Percentiles rank a stretch among this genome's conserved stretches.
phyloP scores from a whole-genome alignment of 179 eudicot species.

The Beta lomatogona region DNA sequence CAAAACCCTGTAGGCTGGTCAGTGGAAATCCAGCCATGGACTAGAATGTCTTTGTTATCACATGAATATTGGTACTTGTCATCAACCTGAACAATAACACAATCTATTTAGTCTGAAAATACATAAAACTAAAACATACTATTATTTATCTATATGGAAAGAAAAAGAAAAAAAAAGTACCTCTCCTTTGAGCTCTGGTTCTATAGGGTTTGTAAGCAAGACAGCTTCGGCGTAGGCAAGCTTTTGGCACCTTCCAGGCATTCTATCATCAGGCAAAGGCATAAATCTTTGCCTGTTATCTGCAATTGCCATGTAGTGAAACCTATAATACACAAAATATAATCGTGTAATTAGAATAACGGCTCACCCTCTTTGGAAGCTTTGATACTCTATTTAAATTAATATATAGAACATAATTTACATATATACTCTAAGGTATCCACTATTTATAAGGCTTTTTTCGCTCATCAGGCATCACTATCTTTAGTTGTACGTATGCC shows the following conservation, averaged over 20 bases:
- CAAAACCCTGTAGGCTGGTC: slow-evolving; percentile 87
- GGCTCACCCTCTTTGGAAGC: too few relatives aligned
- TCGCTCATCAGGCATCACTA: too few relatives aligned
- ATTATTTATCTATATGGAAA: not conserved
- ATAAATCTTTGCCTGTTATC: slow-evolving; percentile 74
- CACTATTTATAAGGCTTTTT: too few relatives aligned
- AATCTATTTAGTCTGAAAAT: not conserved
- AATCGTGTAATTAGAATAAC: too few relatives aligned
- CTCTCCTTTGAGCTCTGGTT: slow-evolving; percentile 75
- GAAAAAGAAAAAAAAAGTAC: slow-evolving; percentile 34
- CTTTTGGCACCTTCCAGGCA: slow-evolving; percentile 61
- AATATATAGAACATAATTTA: too few relatives aligned
- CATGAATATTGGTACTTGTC: slow-evolving; percentile 96
- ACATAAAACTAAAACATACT: not conserved
- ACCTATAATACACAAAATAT: slow-evolving; percentile 40
- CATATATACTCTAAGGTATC: too few relatives aligned
- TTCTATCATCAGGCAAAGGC: slow-evolving; percentile 93
- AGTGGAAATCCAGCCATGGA: slow-evolving; percentile 89
- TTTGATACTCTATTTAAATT: too few relatives aligned
- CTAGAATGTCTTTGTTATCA: slow-evolving; percentile 80
- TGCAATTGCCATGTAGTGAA: slow-evolving; percentile 81
- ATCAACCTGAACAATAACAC: slow-evolving; percentile 59
- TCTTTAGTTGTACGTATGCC: too few relatives aligned
- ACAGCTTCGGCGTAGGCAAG: slow-evolving; percentile 91
- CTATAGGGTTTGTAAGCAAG: slow-evolving; percentile 72